Conservation (phyloP, 192 early-diverging fungal genomes). For the Coemansia sp. region DNA sequence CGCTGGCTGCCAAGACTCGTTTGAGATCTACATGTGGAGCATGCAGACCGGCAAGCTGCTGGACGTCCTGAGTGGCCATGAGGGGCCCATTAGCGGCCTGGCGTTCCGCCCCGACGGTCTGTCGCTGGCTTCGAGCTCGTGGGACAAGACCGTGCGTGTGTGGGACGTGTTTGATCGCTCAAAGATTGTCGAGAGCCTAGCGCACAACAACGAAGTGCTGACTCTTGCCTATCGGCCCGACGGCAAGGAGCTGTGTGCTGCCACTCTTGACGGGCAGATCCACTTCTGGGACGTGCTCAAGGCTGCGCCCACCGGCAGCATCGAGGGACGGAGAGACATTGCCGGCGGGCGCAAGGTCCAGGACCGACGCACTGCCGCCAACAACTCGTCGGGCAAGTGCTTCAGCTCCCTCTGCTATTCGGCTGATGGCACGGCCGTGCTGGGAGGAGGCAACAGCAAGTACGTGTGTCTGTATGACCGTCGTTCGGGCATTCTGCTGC, state of each 20-base stretch:
- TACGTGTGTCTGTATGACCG: slow-evolving; percentile 95
- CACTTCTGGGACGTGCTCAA: slow-evolving; percentile 88
- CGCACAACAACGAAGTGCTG: slow-evolving; percentile 80
- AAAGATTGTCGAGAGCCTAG: slow-evolving; percentile 69
- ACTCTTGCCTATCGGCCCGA: slow-evolving; percentile 86
- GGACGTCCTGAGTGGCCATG: slow-evolving; percentile 90
- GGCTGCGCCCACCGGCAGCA: slow-evolving; percentile 63
- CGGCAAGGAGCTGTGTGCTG: slow-evolving; percentile 77
- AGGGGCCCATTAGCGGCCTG: slow-evolving; percentile 81
- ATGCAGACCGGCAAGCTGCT: slow-evolving; percentile 98
- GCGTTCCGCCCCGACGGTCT: slow-evolving; percentile 83
- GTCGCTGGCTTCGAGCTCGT: slow-evolving; percentile 78
- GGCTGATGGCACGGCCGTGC: slow-evolving; percentile 84
- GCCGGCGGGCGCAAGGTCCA: slow-evolving; percentile 73
- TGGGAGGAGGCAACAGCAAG: slow-evolving; percentile 93
- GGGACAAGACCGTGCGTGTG: slow-evolving; percentile 84
- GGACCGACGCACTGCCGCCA: slow-evolving; percentile 79
- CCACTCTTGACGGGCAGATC: slow-evolving; percentile 90
- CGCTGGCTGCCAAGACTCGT: slow-evolving; percentile 88
- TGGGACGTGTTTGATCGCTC: slow-evolving; percentile 95
- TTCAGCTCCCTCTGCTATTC: slow-evolving; percentile 95
- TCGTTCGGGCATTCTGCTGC: slow-evolving; percentile 64
- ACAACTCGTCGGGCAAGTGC: slow-evolving; percentile 76
- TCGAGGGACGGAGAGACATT: slow-evolving; percentile 94
- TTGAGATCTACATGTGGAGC: slow-evolving; percentile 98